Evolutionary conservation across 148 eudicot genomes (phyloP).

Genomic region (Nepenthes gracilis): DNA sequence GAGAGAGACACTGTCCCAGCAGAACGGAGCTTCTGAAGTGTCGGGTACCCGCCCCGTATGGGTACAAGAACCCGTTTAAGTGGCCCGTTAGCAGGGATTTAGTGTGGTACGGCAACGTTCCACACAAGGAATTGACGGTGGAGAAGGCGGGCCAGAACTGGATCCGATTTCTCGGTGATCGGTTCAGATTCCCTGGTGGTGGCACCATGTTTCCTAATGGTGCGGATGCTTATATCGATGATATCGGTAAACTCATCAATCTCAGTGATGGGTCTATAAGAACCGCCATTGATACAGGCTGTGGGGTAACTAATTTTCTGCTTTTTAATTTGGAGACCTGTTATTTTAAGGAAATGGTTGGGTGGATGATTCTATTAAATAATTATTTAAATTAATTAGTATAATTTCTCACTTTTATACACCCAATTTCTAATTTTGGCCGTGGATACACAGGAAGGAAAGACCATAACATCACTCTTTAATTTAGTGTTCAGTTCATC

Average conservation of each 20-base stretch:
- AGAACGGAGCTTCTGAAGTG: constrained; percentile 42
- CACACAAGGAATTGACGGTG: constrained; percentile 64
- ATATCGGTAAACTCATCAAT: constrained; percentile 49
- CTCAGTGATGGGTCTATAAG: constrained; percentile 62
- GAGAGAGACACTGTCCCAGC: constrained; percentile 73
- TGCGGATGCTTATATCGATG: constrained; percentile 63
- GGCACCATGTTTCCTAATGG: constrained; percentile 87
- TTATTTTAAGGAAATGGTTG: neutral
- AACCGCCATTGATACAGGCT: constrained; percentile 88
- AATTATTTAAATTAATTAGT: no score
- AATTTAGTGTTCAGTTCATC: no score
- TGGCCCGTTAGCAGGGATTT: constrained; percentile 77
- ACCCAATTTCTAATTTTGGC: no score
- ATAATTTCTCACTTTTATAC: no score
- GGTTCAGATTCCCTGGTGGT: constrained; percentile 81
- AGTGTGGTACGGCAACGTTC: constrained; percentile 66
- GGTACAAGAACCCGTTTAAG: constrained; percentile 57
- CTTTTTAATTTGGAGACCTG: neutral
- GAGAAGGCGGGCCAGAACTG: constrained; percentile 85
- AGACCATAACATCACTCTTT: no score
- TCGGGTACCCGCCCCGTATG: constrained; percentile 59
- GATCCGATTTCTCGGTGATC: constrained; percentile 57
- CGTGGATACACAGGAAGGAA: no score
- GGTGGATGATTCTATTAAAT: neutral
- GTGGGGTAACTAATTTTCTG: constrained; percentile 45